Conservation (phyloP, 257 asterid genomes). For the Solanum tarapatanum region DNA sequence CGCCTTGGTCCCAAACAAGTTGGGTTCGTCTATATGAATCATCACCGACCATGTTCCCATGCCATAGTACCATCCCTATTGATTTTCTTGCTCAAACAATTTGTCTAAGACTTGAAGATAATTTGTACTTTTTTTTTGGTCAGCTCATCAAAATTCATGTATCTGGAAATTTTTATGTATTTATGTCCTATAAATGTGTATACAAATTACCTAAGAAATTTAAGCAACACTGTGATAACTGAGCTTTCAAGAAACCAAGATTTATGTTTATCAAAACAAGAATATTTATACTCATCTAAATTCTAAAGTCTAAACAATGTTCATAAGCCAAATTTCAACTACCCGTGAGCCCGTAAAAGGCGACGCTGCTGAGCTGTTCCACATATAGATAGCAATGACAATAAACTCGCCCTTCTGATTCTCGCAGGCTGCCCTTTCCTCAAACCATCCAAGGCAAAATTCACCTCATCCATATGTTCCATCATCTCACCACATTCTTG, state of each 20-base stretch:
- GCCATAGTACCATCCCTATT: background rate
- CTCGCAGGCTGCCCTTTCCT: slow-evolving; percentile 67
- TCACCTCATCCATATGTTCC: slow-evolving; percentile 88
- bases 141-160: background rate
- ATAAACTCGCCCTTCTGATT: slow-evolving; percentile 53
- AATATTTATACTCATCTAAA: background rate
- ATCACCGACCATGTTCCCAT: background rate
- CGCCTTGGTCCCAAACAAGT: background rate
- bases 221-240: background rate
- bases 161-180: background rate
- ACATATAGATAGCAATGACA: slow-evolving; percentile 51
- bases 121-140: background rate
- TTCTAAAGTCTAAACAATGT: background rate
- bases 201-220: background rate
- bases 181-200: background rate
- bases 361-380: slow-evolving; percentile 51
- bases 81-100: background rate
- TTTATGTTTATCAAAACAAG: background rate
- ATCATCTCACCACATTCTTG: slow-evolving; percentile 85
- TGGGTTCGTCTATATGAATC: background rate
- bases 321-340: slow-evolving; percentile 12
- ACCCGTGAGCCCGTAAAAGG: slow-evolving; percentile 65
- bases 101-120: background rate
- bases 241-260: background rate
- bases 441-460: slow-evolving; percentile 84